Conservation (phyloP, 116 monocot genomes). For the Iris pallida region DNA sequence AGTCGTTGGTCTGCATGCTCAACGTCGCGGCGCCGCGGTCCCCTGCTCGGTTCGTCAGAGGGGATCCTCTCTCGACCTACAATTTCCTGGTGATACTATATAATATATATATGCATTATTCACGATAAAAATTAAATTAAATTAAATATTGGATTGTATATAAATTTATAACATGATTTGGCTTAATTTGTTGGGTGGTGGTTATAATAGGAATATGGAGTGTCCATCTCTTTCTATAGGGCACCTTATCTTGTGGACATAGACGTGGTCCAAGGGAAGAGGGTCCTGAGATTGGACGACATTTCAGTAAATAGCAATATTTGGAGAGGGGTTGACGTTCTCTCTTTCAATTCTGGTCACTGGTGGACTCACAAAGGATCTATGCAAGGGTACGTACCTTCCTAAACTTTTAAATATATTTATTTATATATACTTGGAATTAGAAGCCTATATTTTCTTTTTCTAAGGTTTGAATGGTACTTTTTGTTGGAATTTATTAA, state of each 20-base stretch:
- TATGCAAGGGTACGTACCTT: constrained; percentile 59
- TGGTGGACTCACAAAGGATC: constrained; percentile 90
- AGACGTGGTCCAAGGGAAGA: constrained; percentile 39
- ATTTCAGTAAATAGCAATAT: constrained; percentile 40
- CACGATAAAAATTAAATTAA: too few species aligned
- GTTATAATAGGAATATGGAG: constrained; percentile 58
- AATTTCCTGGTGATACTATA: constrained; percentile 54
- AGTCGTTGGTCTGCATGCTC: constrained; percentile 86
- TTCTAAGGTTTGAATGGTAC: too few species aligned
- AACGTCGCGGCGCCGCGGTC: constrained; percentile 33
- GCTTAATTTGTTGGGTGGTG: background rate
- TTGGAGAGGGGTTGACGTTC: constrained; percentile 62
- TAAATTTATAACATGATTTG: background rate
- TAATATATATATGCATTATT: background rate
- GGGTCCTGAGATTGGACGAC: constrained; percentile 54
- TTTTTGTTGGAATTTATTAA: too few species aligned
- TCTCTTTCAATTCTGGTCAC: constrained; percentile 88
- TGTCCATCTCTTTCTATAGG: constrained; percentile 59
- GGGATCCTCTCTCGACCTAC: constrained; percentile 69
- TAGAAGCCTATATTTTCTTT: too few species aligned
- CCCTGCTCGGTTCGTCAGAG: constrained; percentile 34
- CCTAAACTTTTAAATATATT: too few species aligned
- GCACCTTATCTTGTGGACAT: constrained; percentile 89
- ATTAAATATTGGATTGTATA: too few species aligned
- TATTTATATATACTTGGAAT: too few species aligned